Evolutionary conservation across 768 basidiomycete species (phyloP), one percentile per base, ranked within the genome.

Genomic region (Suillus subluteus): DNA sequence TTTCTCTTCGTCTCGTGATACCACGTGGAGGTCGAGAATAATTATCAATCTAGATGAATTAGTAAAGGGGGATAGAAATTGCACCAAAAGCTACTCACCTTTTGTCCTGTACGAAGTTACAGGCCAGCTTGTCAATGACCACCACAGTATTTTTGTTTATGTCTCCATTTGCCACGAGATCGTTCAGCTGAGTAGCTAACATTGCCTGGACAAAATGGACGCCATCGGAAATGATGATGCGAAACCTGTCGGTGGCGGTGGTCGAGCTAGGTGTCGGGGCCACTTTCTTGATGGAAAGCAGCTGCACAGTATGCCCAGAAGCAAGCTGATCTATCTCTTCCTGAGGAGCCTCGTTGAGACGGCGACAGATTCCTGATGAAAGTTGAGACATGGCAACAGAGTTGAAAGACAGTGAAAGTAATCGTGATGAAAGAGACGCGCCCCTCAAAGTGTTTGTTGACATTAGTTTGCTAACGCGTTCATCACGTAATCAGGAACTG

Each of bases 151-250:
- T 82, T 73, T 90, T 93, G 44, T 79, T 78, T 41, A 98, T 81
- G 1, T 80, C 73, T 7, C 88, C 86, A 0, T 87, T 82, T 18
- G 89, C 84, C 16, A 96, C 88, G 69, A 94, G 79, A 8, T 81
- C 68, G 72, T 98, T 98, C 55, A 96, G 85, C 73, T 95, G 92
- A 0, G 96, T 98, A 6, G 96, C 94, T 41, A 99, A 83, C 98
- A 99, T 98, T 32, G 92, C 90, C 76, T 98, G 98, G 58, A 92
- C 82, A 76, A 92, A 98, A 70, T 92, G 80, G 23, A 83, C 82
- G 48, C 97, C 96, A 78, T 99, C 97, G 0, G 95, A 97, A 48
- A 98, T 81, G 77, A 98, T 94, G 67, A 97, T 84, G 67, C 95
- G 86, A 77, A 86, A 88, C 65, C 91, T 82, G 73, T 91, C 90